Conservation (phyloP, 2,329 filamentous ascomycete genomes). For the Volutella citrinella region DNA sequence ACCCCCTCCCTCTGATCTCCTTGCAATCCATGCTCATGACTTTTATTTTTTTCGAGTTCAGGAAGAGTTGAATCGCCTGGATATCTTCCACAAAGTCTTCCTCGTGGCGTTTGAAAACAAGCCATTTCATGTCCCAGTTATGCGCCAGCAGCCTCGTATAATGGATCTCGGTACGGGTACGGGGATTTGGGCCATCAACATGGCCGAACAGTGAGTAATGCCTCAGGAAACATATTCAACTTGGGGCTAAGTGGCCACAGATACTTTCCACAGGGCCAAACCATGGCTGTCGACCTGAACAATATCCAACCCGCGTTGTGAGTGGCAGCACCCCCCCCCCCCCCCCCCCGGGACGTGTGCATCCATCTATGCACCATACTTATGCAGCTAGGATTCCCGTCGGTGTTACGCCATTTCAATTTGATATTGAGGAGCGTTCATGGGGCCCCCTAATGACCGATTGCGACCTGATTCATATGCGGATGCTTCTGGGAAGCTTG, state of each 20-base stretch:
- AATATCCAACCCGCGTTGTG: conserved; percentile 38
- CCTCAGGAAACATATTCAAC: too few relatives aligned
- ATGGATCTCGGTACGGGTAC: conserved; percentile 79
- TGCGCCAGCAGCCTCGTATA: conserved; percentile 35
- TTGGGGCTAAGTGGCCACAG: too few relatives aligned
- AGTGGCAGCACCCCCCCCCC: conserved; percentile 17
- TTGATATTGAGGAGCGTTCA: conserved; percentile 69
- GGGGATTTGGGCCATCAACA: conserved; percentile 87
- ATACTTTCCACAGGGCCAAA: conserved; percentile 22
- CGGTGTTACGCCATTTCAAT: conserved; percentile 53
- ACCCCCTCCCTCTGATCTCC: background rate
- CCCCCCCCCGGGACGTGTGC: too few relatives aligned
- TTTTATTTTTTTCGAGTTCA: conserved; percentile 28
- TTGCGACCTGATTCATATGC: conserved; percentile 82
- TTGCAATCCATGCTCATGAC: conserved; percentile 13
- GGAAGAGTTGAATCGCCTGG: conserved; percentile 73
- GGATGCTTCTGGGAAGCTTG: conserved; percentile 76
- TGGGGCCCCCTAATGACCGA: conserved; percentile 54
- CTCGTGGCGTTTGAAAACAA: conserved; percentile 55
- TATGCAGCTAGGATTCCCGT: conserved; percentile 60
- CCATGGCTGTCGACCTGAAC: conserved; percentile 39
- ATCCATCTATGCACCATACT: conserved; percentile 11
- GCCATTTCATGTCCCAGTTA: conserved; percentile 20
- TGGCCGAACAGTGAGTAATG: conserved; percentile 63
- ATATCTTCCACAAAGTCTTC: conserved; percentile 79